phyloP scores from a whole-genome alignment of 2,329 filamentous ascomycete genomes.

The Monosporascus sp. region DNA sequence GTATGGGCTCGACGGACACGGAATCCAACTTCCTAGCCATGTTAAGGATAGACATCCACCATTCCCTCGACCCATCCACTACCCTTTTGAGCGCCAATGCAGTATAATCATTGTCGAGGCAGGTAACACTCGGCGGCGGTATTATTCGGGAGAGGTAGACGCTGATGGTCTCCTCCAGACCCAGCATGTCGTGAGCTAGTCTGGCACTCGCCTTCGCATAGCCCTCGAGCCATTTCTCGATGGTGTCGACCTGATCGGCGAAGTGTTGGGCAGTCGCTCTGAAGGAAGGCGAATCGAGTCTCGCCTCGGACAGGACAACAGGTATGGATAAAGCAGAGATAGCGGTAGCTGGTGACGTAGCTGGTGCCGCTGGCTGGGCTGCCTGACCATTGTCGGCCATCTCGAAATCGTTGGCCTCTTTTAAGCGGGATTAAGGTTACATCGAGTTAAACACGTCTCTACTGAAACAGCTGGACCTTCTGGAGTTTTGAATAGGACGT shows the following conservation, averaged over 20 bases:
- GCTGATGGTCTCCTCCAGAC: conserved; percentile 75
- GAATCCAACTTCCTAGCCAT: conserved; percentile 73
- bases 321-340: conserved; percentile 48
- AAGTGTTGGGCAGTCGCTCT: conserved; percentile 83
- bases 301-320: conserved; percentile 87
- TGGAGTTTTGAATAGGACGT: neutral
- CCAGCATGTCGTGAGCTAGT: conserved; percentile 57
- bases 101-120: conserved; percentile 93
- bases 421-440: conserved; percentile 5
- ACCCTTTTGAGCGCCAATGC: conserved; percentile 79
- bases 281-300: conserved; percentile 93
- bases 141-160: conserved; percentile 69
- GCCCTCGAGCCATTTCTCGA: conserved; percentile 84
- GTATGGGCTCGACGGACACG: conserved; percentile 75
- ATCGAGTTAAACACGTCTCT: conserved; percentile 4
- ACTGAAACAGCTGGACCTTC: neutral
- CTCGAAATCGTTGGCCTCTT: conserved; percentile 1
- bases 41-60: conserved; percentile 72
- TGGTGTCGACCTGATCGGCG: conserved; percentile 80
- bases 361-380: conserved; percentile 12
- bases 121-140: conserved; percentile 68
- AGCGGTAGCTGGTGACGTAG: conserved; percentile 7
- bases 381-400: conserved; percentile 21
- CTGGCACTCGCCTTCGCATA: conserved; percentile 50
- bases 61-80: conserved; percentile 79